Conservation (phyloP, 805 yeast species). For the Starmera caribaea region DNA sequence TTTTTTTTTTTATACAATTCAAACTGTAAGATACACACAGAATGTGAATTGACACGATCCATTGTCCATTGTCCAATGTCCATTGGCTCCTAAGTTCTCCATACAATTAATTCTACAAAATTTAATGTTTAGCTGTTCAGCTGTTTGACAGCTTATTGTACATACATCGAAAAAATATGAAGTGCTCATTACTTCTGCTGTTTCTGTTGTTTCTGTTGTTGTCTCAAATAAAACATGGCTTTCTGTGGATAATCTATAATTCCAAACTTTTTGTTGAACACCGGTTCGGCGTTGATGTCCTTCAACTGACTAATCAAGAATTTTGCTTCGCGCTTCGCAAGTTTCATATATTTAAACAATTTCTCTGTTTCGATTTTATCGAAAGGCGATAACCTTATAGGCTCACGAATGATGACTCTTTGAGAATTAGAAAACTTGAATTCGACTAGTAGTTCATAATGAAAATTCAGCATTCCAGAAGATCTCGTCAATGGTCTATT, state of each 20-base stretch:
- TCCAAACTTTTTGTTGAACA: constrained; percentile 19
- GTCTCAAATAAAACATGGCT: constrained; percentile 9
- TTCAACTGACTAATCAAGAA: constrained; percentile 26
- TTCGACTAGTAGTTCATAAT: constrained; percentile 41
- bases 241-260: constrained; percentile 25
- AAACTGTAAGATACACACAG: background rate
- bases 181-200: background rate
- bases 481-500: constrained; percentile 42
- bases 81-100: background rate
- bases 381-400: constrained; percentile 46
- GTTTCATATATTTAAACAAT: constrained; percentile 39
- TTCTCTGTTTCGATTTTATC: constrained; percentile 37
- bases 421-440: constrained; percentile 39
- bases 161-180: no score
- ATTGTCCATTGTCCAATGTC: background rate
- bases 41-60: background rate
- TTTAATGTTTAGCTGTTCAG: no score
- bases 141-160: no score
- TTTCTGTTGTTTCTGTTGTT: constrained; percentile 13
- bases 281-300: constrained; percentile 23
- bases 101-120: background rate
- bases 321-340: constrained; percentile 33
- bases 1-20: no score
- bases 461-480: constrained; percentile 40
- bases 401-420: constrained; percentile 39